Conservation (phyloP, 306 rosid species). For the Pachyrhizus erosus region DNA sequence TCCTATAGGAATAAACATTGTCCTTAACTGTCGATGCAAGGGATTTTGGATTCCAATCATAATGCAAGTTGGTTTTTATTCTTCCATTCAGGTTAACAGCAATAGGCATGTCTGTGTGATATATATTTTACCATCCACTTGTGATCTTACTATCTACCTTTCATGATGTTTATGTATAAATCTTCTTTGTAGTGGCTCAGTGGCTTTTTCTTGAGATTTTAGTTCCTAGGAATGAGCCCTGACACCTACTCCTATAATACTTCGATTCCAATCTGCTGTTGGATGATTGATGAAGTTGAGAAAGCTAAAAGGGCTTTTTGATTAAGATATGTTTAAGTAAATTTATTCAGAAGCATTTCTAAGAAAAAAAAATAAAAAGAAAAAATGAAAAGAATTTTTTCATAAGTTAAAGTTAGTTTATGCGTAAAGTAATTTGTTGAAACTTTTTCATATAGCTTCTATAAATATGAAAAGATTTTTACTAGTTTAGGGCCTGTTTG, state of each 20-base stretch:
- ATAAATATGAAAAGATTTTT: no score
- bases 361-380: no score
- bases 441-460: no score
- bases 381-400: no score
- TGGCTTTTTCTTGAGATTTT: not conserved
- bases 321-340: no score
- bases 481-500: no score
- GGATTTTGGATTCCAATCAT: conserved; percentile 26
- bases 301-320: conserved; percentile 67
- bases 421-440: no score
- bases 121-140: not conserved
- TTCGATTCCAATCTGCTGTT: conserved; percentile 65
- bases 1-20: not conserved
- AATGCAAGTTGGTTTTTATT: conserved; percentile 27
- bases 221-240: conserved; percentile 58
- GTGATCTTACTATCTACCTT: not conserved
- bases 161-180: not conserved
- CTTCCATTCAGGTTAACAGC: conserved; percentile 8
- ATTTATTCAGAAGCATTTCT: no score
- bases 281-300: conserved; percentile 59
- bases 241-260: conserved; percentile 70
- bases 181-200: not conserved
- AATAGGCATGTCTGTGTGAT: not conserved
- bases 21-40: not conserved
- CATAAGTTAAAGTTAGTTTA: no score